Conservation (phyloP, 2,329 filamentous ascomycete genomes). For the Verticillium dahliae region DNA sequence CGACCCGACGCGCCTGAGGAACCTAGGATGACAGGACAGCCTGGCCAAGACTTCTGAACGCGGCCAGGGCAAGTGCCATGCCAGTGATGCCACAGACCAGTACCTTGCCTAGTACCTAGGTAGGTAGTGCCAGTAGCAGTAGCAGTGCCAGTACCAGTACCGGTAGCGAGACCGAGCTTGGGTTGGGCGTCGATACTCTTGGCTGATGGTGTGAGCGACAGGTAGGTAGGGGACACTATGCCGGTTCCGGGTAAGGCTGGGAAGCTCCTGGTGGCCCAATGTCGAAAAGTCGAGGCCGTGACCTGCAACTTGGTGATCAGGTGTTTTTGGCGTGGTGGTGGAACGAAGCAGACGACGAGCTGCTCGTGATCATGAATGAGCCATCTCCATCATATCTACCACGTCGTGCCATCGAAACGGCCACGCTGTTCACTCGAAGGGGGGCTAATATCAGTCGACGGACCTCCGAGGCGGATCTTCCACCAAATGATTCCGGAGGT, state of each 20-base stretch:
- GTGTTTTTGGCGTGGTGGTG: neutral
- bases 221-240: neutral
- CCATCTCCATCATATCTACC: neutral
- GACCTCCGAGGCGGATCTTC: neutral
- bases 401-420: neutral
- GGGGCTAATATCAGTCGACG: neutral
- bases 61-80: too few relatives aligned
- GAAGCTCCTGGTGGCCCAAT: neutral
- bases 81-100: too few relatives aligned
- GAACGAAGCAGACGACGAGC: neutral
- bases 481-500: neutral
- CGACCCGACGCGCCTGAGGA: neutral
- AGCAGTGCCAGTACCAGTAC: neutral
- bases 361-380: neutral
- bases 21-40: neutral
- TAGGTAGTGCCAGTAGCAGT: neutral
- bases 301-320: neutral
- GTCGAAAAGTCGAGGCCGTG: neutral
- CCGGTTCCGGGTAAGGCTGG: neutral
- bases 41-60: neutral
- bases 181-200: too few relatives aligned
- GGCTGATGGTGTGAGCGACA: too few relatives aligned
- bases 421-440: neutral
- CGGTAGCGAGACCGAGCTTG: neutral
- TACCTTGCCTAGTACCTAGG: too few relatives aligned